These are phyloP conservation scores for Pilasporangium apinafurcum DNA, from an alignment of 352 stramenopile species.

Conservation along the genomic window DNA sequence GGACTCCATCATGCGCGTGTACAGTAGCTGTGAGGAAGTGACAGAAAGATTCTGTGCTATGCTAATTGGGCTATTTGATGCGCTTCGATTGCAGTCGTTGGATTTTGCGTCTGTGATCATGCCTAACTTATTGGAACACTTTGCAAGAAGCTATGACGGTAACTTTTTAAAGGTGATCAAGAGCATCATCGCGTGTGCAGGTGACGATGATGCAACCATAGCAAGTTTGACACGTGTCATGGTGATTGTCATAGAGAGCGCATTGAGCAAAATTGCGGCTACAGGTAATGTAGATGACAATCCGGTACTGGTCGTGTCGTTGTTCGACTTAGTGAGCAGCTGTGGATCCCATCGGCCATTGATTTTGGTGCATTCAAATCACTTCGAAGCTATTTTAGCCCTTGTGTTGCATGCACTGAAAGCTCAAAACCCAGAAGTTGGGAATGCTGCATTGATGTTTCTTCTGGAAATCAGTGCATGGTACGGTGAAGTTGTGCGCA, in stretches of 20 bases:
- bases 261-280: slow-evolving; percentile 47
- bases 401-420: slow-evolving; percentile 59
- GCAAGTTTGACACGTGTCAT: slow-evolving; percentile 62
- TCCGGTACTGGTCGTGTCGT: slow-evolving; percentile 29
- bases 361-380: slow-evolving; percentile 63
- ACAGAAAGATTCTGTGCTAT: slow-evolving; percentile 47
- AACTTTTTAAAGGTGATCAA: slow-evolving; percentile 67
- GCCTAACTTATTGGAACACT: slow-evolving; percentile 54
- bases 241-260: slow-evolving; percentile 44
- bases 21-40: slow-evolving; percentile 46
- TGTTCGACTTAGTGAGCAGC: slow-evolving; percentile 56
- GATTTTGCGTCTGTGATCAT: slow-evolving; percentile 58
- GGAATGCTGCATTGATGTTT: slow-evolving; percentile 45
- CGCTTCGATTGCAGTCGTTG: slow-evolving; percentile 51
- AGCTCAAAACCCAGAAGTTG: slow-evolving; percentile 60
- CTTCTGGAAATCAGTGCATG: slow-evolving; percentile 57
- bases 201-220: slow-evolving; percentile 49
- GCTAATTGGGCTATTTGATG: slow-evolving; percentile 53
- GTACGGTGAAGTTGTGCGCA: slow-evolving; percentile 71
- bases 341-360: slow-evolving; percentile 47
- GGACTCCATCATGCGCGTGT: slow-evolving; percentile 43
- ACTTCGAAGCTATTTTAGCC: slow-evolving; percentile 51
- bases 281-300: slow-evolving; percentile 47
- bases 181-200: slow-evolving; percentile 54
- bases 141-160: slow-evolving; percentile 45